Conservation (phyloP, 192 early-diverging fungal genomes). For the Pecoramyces ruminantium region DNA sequence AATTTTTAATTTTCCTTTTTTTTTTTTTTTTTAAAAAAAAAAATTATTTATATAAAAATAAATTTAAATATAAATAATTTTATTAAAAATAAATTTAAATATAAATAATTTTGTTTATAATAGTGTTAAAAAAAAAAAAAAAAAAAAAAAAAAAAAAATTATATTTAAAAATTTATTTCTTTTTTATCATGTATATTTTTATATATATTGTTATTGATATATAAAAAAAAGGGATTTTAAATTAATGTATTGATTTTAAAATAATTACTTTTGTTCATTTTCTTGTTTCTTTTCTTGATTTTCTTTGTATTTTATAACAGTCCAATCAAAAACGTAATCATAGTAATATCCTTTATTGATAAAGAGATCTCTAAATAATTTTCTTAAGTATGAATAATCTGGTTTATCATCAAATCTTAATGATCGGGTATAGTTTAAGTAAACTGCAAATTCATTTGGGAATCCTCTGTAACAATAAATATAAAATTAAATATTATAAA, state of each 20-base stretch:
- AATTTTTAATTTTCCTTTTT: too few species aligned
- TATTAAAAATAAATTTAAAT: too few species aligned
- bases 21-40: too few species aligned
- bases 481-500: not conserved
- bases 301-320: constrained; percentile 30
- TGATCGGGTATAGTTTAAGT: constrained; percentile 69
- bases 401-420: constrained; percentile 84
- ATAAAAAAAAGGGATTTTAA: too few species aligned
- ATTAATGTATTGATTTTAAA: not conserved
- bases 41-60: too few species aligned
- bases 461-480: constrained; percentile 21
- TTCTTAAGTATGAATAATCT: constrained; percentile 75
- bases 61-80: too few species aligned
- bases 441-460: constrained; percentile 73
- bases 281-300: constrained; percentile 2
- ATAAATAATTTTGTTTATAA: too few species aligned
- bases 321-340: constrained; percentile 87
- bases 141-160: too few species aligned
- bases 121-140: too few species aligned
- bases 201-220: too few species aligned
- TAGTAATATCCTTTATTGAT: constrained; percentile 65
- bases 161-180: too few species aligned
- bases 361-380: constrained; percentile 70
- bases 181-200: too few species aligned
- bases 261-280: constrained; percentile 1